Evolutionary conservation across 352 stramenopile genomes (phyloP).

Genomic region (Globisporangium solare): DNA sequence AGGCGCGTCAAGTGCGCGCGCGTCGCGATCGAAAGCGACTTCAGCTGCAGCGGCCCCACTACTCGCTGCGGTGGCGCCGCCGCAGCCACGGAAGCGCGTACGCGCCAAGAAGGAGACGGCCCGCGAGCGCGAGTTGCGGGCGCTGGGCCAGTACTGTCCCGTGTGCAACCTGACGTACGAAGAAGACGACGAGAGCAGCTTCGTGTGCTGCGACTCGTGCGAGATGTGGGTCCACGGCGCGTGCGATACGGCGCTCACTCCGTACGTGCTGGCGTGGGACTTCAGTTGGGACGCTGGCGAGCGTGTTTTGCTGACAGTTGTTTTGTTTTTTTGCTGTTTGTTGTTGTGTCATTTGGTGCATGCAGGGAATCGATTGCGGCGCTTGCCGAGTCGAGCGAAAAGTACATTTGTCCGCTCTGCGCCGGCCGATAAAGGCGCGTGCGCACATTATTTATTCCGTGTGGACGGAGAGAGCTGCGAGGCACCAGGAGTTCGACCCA

Average conservation of each 20-base stretch:
- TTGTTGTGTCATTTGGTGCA: conserved; percentile 7
- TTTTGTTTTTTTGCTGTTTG: too few species aligned
- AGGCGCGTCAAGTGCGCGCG: neutral
- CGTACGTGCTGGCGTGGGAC: conserved; percentile 30
- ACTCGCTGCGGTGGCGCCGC: neutral
- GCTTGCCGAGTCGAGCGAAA: conserved; percentile 67
- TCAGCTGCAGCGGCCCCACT: conserved; percentile 11
- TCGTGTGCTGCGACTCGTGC: conserved; percentile 87
- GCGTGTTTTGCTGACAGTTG: neutral
- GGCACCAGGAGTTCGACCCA: neutral
- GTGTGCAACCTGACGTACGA: conserved; percentile 85
- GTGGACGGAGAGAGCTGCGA: neutral
- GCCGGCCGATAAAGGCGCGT: conserved; percentile 26
- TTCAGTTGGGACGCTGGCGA: too few species aligned
- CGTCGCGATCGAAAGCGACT: conserved; percentile 12
- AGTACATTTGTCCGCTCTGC: conserved; percentile 85
- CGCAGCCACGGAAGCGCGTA: conserved; percentile 33
- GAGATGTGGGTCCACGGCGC: conserved; percentile 84
- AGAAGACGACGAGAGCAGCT: conserved; percentile 79
- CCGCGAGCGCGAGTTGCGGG: conserved; percentile 74
- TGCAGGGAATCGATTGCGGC: conserved; percentile 42
- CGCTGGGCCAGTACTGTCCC: conserved; percentile 79
- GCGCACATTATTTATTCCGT: conserved; percentile 15
- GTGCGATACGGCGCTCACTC: conserved; percentile 63
- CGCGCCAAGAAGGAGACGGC: conserved; percentile 60